Base-by-base conservation (phyloP, 441 rosid genomes). In the Pelargonium citronellum region DNA sequence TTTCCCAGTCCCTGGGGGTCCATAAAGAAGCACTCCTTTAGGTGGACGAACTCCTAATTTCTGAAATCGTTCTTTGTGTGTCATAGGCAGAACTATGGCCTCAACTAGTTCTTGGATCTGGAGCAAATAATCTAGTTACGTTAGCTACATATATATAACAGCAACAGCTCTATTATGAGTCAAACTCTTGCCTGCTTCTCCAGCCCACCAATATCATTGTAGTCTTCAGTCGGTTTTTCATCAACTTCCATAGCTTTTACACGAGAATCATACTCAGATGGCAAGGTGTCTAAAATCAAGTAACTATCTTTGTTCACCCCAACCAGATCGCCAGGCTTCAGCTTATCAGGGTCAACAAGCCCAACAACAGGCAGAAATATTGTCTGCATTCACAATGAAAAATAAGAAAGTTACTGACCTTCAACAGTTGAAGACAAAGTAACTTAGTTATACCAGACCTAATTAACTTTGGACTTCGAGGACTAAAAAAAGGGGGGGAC, bases 161-260 rank as follows among this genome's bases (percentile, higher is more conserved):
- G 39, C n/a, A 44, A 67, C 10, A 12, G 0, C 11, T 24, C 24
- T 22, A 47, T 8, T 6, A 12, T 22, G 12, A 20, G 0, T 47
- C 0, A 62, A 64, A 55, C 71, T 66, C 61, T 30, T 27, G 69
- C 85, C 82, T 85, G 89, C 75, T 84, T 83, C 78, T 86, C 99
- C 64, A 95, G 82, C 67, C 99, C 99, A 66, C 99, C 97, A 22
- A 95, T 89, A 70, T 95, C 97, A 84, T 86, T 95, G 77, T 95
- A 95, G 75, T 95, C 99, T 81, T 95, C 99, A 0, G 96, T 91
- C 2, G 99, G 99, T 68, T 94, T 94, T 74, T 94, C 99, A 76
- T 94, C 99, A 69, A 94, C 99, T 79, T 94, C 99, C 99, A 94
- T 94, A 61, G 99, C 99, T 83, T 95, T 91, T 27, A 95, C 97